These are phyloP conservation scores for Cercospora canescens DNA, from an alignment of 2,329 filamentous ascomycete species.

Conservation along the genomic window DNA sequence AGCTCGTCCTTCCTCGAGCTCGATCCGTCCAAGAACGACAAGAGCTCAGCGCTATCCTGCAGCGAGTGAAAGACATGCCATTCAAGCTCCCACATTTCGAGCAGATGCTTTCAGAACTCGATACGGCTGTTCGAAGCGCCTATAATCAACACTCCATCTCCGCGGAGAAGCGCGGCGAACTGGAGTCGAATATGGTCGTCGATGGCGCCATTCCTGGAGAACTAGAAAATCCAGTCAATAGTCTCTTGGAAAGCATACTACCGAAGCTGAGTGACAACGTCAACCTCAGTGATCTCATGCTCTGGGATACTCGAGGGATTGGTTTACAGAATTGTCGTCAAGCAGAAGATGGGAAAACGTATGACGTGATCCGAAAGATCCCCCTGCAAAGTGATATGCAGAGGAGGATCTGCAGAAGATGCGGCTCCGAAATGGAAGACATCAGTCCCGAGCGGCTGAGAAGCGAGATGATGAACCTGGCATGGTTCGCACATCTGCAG, in stretches of 20 bases:
- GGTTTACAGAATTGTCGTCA: slow-evolving; percentile 40
- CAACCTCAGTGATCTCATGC: slow-evolving; percentile 69
- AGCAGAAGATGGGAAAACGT: slow-evolving; percentile 45
- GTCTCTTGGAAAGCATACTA: slow-evolving; percentile 53
- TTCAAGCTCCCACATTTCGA: slow-evolving; percentile 50
- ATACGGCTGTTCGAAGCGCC: slow-evolving; percentile 62
- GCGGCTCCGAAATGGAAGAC: slow-evolving; percentile 50
- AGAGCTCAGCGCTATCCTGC: slow-evolving; percentile 56
- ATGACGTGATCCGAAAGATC: slow-evolving; percentile 57
- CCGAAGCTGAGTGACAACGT: slow-evolving; percentile 59
- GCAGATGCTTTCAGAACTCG: slow-evolving; percentile 57
- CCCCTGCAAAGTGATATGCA: slow-evolving; percentile 28
- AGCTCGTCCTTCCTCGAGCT: slow-evolving; percentile 21
- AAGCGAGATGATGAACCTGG: slow-evolving; percentile 18
- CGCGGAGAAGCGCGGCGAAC: slow-evolving; percentile 47
- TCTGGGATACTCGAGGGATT: slow-evolving; percentile 69
- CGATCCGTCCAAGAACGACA: slow-evolving; percentile 55
- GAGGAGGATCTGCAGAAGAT: slow-evolving; percentile 44
- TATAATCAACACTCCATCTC: slow-evolving; percentile 50
- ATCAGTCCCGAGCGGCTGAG: slow-evolving; percentile 31
- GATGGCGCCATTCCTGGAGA: slow-evolving; percentile 53
- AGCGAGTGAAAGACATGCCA: slow-evolving; percentile 48
- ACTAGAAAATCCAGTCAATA: slow-evolving; percentile 50
- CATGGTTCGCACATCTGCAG: slow-evolving; percentile 34
- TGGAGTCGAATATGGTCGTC: slow-evolving; percentile 56